These are phyloP conservation scores for Suhomyces vadensis DNA, from an alignment of 805 yeast genomes.

Conservation along the genomic window DNA sequence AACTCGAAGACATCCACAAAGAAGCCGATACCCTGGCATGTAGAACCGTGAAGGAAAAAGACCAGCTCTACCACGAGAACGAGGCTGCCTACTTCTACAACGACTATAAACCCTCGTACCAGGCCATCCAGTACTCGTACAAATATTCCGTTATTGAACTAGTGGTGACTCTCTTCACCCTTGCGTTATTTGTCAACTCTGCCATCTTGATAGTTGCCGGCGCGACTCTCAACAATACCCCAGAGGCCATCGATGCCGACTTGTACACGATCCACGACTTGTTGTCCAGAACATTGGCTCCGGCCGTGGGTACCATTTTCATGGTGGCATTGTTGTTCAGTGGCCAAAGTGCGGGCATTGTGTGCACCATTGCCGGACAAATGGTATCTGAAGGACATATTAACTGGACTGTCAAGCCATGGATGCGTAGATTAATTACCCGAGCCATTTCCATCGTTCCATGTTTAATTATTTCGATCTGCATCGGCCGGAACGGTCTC, in stretches of 20 bases:
- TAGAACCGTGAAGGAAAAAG: slow-evolving; percentile 3
- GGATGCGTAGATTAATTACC: slow-evolving; percentile 77
- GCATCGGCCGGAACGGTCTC: slow-evolving; percentile 74
- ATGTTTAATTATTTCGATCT: slow-evolving; percentile 67
- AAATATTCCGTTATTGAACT: slow-evolving; percentile 74
- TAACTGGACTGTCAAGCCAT: slow-evolving; percentile 77
- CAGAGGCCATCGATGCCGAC: slow-evolving; percentile 73
- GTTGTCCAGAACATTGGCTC: slow-evolving; percentile 60
- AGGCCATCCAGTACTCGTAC: slow-evolving; percentile 73
- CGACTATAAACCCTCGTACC: slow-evolving; percentile 65
- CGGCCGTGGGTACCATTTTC: slow-evolving; percentile 79
- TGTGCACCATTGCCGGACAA: slow-evolving; percentile 92
- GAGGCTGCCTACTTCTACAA: slow-evolving; percentile 36
- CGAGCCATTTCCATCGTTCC: slow-evolving; percentile 80
- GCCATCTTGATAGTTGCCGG: slow-evolving; percentile 84
- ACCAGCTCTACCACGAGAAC: slow-evolving; percentile 4
- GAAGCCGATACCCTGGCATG: background rate
- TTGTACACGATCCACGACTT: slow-evolving; percentile 73
- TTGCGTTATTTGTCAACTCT: slow-evolving; percentile 85
- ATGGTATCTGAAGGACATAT: slow-evolving; percentile 90
- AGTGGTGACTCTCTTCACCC: slow-evolving; percentile 65
- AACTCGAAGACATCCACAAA: slow-evolving; percentile 18
- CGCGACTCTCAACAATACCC: slow-evolving; percentile 67
- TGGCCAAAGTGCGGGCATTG: slow-evolving; percentile 90
- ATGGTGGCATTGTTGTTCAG: slow-evolving; percentile 81